Percentiles rank a stretch among this genome's conserved stretches.
Conservation (phyloP, 345 rosid genomes). For the Eucalyptus tenuipes region DNA sequence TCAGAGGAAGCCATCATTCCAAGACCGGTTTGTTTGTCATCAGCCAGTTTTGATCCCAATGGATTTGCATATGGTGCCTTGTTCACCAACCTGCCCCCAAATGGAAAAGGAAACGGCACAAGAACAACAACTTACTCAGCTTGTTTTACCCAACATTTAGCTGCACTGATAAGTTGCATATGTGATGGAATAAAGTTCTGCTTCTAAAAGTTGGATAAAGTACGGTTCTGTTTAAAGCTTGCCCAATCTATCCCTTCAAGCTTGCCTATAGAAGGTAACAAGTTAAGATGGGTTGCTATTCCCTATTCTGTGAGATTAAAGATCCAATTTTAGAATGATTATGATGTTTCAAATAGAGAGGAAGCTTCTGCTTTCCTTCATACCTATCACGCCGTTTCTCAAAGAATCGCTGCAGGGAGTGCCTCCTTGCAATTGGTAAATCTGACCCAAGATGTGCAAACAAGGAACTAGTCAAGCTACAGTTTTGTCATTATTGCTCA, state of each 20-base stretch:
- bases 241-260: not conserved
- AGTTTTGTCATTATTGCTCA: not conserved
- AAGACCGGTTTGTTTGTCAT: conserved; percentile 11
- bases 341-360: not conserved
- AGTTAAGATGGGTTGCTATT: not conserved
- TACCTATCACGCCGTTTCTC: conserved; percentile 95
- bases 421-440: conserved; percentile 79
- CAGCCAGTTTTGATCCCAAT: conserved; percentile 2
- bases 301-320: not conserved
- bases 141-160: not conserved
- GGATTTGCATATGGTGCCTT: conserved; percentile 54
- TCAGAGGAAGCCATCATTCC: conserved; percentile 10
- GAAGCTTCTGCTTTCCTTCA: not conserved
- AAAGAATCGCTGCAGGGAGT: conserved; percentile 82
- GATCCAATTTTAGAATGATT: not conserved
- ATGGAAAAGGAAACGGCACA: not conserved
- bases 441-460: conserved; percentile 18
- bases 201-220: not conserved
- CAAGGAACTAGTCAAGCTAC: not conserved
- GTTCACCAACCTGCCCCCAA: conserved; percentile 51
- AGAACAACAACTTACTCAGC: not conserved
- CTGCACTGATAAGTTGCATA: not conserved
- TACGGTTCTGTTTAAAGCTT: not conserved
- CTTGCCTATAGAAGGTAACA: not conserved
- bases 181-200: not conserved